Percentiles rank a stretch among this genome's conserved stretches.
phyloP scores from a whole-genome alignment of 2,329 filamentous ascomycete species.

The Fusarium siculi region DNA sequence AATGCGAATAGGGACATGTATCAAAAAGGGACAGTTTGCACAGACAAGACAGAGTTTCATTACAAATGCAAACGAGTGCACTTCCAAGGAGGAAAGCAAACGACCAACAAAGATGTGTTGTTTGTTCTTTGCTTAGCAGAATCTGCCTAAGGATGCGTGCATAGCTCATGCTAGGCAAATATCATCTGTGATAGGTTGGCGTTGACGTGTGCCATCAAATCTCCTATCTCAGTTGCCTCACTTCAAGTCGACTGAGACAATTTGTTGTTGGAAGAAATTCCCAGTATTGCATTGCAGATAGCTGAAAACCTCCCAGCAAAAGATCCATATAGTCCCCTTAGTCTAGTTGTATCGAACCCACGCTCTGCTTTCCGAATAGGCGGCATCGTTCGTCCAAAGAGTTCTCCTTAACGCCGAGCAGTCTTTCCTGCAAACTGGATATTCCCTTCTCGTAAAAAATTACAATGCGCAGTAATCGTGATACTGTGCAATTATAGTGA shows the following conservation, averaged over 20 bases:
- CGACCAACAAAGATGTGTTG: neutral
- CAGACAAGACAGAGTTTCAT: neutral
- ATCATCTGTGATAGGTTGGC: neutral
- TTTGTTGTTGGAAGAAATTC: neutral
- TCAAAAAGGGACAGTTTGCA: conserved; percentile 24
- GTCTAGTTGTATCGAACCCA: conserved; percentile 7
- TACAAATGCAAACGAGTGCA: neutral
- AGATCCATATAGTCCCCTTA: neutral
- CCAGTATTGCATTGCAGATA: conserved; percentile 3
- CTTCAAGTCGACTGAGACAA: neutral
- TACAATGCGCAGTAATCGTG: conserved; percentile 18
- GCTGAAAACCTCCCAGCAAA: neutral
- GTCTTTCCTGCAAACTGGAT: conserved; percentile 21
- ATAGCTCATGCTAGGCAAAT: neutral
- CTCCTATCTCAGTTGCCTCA: neutral
- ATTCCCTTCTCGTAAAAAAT: conserved; percentile 14
- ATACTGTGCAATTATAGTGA: conserved; percentile 25
- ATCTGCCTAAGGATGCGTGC: neutral
- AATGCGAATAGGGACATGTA: conserved; percentile 8
- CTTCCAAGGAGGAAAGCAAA: neutral
- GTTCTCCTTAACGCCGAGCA: conserved; percentile 37
- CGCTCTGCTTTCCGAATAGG: conserved; percentile 3
- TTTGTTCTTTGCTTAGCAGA: neutral
- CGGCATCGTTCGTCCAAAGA: conserved; percentile 14
- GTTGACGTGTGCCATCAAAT: neutral